A percentile compares a stretch with the other conserved stretches of the same genome.
Evolutionary conservation across 257 asterid genomes (phyloP).

Genomic region (Apocynum venetum): DNA sequence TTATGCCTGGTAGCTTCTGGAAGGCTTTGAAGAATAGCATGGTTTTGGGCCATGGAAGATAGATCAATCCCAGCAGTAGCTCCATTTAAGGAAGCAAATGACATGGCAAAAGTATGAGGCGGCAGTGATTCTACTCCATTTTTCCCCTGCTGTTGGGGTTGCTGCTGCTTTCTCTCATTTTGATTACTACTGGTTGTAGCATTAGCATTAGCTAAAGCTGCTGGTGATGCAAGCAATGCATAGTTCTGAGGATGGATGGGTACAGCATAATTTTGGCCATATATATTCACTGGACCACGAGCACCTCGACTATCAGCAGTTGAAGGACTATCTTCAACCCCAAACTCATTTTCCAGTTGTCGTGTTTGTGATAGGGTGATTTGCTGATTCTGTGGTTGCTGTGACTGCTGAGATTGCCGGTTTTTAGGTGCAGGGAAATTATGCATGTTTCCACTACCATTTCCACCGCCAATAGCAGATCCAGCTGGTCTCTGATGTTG

Average conservation of each 20-base stretch:
- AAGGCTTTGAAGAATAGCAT: constrained; percentile 62
- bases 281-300: constrained; percentile 50
- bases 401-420: constrained; percentile 48
- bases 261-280: constrained; percentile 60
- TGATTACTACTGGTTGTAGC: constrained; percentile 36
- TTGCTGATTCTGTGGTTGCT: constrained; percentile 47
- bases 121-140: constrained; percentile 53
- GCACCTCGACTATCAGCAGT: constrained; percentile 52
- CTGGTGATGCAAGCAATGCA: constrained; percentile 56
- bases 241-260: constrained; percentile 72
- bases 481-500: constrained; percentile 56
- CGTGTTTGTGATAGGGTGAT: constrained; percentile 30
- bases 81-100: constrained; percentile 72
- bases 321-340: constrained; percentile 58
- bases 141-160: constrained; percentile 51
- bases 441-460: constrained; percentile 42
- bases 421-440: constrained; percentile 44
- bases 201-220: constrained; percentile 35
- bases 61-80: constrained; percentile 49
- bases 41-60: constrained; percentile 67
- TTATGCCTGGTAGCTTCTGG: constrained; percentile 67
- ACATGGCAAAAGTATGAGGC: constrained; percentile 71
- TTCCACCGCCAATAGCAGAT: constrained; percentile 27
- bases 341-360: constrained; percentile 54
- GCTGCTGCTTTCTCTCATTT: constrained; percentile 55